Conservation (phyloP, 2,329 filamentous ascomycete species). For the Fusarium avenaceum region DNA sequence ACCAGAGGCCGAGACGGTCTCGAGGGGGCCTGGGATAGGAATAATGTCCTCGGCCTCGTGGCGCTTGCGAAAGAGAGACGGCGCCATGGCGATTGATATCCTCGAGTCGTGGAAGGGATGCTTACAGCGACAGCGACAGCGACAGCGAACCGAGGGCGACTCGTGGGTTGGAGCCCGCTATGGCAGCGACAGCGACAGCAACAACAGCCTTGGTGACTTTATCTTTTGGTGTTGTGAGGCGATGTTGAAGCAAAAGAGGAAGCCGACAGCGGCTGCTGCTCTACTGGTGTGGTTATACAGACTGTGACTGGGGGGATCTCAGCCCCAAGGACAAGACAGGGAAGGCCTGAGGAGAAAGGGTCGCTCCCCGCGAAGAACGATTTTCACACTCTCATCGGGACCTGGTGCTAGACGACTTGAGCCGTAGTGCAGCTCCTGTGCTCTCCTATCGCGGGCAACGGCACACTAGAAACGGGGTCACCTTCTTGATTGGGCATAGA, state of each 20-base stretch:
- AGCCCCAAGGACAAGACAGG: constrained; percentile 32
- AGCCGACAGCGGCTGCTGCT: constrained; percentile 41
- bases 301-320: constrained; percentile 30
- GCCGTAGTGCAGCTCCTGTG: constrained; percentile 24
- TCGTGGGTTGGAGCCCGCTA: constrained; percentile 45
- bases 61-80: constrained; percentile 61
- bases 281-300: constrained; percentile 42
- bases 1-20: constrained; percentile 57
- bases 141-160: constrained; percentile 34
- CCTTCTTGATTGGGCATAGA: constrained; percentile 39
- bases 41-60: constrained; percentile 62
- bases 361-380: constrained; percentile 42
- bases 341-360: constrained; percentile 35
- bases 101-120: constrained; percentile 26
- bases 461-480: constrained; percentile 26
- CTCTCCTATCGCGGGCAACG: constrained; percentile 36
- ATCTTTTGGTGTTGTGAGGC: constrained; percentile 30
- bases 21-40: constrained; percentile 57
- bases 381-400: constrained; percentile 26
- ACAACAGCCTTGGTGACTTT: constrained; percentile 14
- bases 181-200: constrained; percentile 32
- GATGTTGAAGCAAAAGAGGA: constrained; percentile 37
- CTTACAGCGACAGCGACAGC: constrained; percentile 26
- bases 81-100: constrained; percentile 49
- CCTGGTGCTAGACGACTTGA: constrained; percentile 32